Conservation (phyloP, 768 basidiomycete genomes). For the Tremella mesenterica region DNA sequence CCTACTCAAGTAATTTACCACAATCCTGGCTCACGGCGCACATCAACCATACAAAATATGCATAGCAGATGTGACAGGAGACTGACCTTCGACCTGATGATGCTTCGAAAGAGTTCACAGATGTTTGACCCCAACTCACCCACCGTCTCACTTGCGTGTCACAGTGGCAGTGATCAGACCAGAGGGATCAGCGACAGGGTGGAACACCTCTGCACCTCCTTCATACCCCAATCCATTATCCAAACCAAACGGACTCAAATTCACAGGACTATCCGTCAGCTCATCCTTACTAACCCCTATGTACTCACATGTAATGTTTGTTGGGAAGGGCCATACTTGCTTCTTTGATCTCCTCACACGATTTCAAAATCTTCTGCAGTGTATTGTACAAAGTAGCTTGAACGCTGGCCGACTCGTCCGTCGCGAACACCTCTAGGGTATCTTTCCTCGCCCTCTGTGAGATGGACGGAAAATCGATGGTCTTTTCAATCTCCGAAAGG, state of each 20-base stretch:
- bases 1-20: too few relatives aligned
- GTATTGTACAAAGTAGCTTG: conserved; percentile 92
- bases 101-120: too few relatives aligned
- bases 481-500: conserved; percentile 39
- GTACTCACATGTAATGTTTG: conserved; percentile 84
- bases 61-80: too few relatives aligned
- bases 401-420: conserved; percentile 82
- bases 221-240: conserved; percentile 50
- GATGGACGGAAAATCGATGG: conserved; percentile 47
- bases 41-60: too few relatives aligned
- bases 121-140: too few relatives aligned
- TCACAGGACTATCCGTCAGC: conserved; percentile 33
- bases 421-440: conserved; percentile 73
- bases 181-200: conserved; percentile 67
- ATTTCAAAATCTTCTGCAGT: conserved; percentile 61
- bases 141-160: conserved; percentile 26
- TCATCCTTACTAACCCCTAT: conserved; percentile 38
- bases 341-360: conserved; percentile 55
- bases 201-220: conserved; percentile 69
- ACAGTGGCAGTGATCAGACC: conserved; percentile 46
- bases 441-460: conserved; percentile 52
- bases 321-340: conserved; percentile 77
- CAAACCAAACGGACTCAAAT: conserved; percentile 38
- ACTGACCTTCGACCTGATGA: too few relatives aligned
- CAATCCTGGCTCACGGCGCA: too few relatives aligned